Conservation (phyloP, 768 basidiomycete species). For the Tephrocybe sp. region DNA sequence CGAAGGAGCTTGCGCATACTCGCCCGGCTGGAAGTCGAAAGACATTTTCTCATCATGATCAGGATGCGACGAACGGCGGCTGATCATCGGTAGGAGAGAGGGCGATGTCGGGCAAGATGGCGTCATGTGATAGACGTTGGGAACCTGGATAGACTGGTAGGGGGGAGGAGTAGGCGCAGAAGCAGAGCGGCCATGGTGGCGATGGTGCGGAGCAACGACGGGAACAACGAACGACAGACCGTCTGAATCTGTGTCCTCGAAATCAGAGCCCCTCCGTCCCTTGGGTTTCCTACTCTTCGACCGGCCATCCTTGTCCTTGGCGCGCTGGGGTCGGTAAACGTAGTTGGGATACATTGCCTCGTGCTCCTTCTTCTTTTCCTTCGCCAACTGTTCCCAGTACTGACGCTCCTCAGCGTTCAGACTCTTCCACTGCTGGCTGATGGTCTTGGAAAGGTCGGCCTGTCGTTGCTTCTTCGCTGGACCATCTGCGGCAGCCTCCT, state of each 20-base stretch:
- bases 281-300: slow-evolving; percentile 42
- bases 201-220: slow-evolving; percentile 22
- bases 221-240: slow-evolving; percentile 41
- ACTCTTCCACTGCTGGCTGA: slow-evolving; percentile 78
- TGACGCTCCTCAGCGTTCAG: slow-evolving; percentile 62
- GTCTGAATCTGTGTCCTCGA: slow-evolving; percentile 38
- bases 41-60: slow-evolving; percentile 43
- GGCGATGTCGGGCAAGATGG: slow-evolving; percentile 67
- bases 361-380: slow-evolving; percentile 79
- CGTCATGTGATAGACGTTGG: slow-evolving; percentile 50
- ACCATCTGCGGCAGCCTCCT: slow-evolving; percentile 38
- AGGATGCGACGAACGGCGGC: slow-evolving; percentile 53
- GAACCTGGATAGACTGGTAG: slow-evolving; percentile 67
- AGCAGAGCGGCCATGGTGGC: slow-evolving; percentile 37
- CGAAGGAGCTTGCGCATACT: slow-evolving; percentile 28
- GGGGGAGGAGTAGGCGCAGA: slow-evolving; percentile 67
- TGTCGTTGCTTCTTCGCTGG: slow-evolving; percentile 65
- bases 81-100: slow-evolving; percentile 56
- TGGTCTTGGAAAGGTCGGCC: slow-evolving; percentile 76
- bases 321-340: slow-evolving; percentile 73
- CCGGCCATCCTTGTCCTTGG: slow-evolving; percentile 54
- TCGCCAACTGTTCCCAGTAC: slow-evolving; percentile 75
- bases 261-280: slow-evolving; percentile 23
- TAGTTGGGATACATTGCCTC: slow-evolving; percentile 73
- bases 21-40: slow-evolving; percentile 57